These are phyloP conservation scores for Hsuehochloa calcarea DNA, from an alignment of 176 grass and related monocot genomes.

Conservation along the genomic window DNA sequence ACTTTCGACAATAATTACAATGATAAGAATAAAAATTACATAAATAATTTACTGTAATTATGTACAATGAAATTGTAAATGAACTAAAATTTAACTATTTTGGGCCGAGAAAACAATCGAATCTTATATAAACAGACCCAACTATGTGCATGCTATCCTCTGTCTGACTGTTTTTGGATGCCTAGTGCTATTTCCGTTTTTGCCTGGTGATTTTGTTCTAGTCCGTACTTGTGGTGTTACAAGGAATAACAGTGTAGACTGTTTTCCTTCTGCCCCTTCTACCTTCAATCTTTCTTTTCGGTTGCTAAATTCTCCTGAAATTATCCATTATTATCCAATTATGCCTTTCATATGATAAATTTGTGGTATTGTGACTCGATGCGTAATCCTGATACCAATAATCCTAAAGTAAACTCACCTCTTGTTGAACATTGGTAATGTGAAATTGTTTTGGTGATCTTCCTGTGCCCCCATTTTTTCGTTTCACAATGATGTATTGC, in stretches of 20 bases:
- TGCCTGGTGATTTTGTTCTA: neutral
- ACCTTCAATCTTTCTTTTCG: neutral
- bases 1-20: too few species aligned
- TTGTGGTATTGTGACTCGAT: neutral
- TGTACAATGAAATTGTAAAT: too few species aligned
- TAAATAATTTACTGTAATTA: too few species aligned
- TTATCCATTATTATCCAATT: neutral
- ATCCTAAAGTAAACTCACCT: neutral
- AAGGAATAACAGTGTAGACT: neutral
- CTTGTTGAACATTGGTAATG: neutral
- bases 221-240: neutral
- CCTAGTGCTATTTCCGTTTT: too few species aligned
- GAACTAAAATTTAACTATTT: too few species aligned
- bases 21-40: too few species aligned
- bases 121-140: too few species aligned
- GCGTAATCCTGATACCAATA: neutral
- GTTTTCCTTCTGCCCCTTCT: neutral
- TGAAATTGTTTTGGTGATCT: neutral
- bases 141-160: neutral
- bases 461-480: neutral
- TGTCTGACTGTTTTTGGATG: too few species aligned
- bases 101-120: too few species aligned
- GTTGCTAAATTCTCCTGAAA: neutral
- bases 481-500: neutral
- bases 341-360: neutral